Evolutionary conservation across 306 rosid genomes (phyloP), one percentile per base, ranked within the genome.

Genomic region (Prunus padus): DNA sequence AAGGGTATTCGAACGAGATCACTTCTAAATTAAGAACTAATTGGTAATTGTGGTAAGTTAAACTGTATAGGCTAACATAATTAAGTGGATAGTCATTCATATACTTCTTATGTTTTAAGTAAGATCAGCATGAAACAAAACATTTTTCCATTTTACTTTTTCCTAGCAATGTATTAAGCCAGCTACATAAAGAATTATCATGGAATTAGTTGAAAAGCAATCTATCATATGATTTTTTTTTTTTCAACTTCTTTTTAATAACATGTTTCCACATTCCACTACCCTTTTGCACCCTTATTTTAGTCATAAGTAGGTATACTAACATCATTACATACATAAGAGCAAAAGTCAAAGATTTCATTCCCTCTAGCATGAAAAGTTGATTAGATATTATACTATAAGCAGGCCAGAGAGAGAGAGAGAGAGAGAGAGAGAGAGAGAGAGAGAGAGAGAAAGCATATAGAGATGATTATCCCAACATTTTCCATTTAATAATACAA

Each of bases 351-450:
- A 62, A 68, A 5, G 40, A 23, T 22, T 67, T 25, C 26, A 65
- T 67, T 45, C 45, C 30, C 26, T 11, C 50, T 13, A 28, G 37
- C 75, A 67, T 11, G 37, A 67, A 76, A 68, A 45, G 40, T 44
- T 55, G 13, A 55, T 68, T 20, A 69, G 9, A 71, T 2, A 25
- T 4, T n/a, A 14, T 2, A 1, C 2, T 5, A 10, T 37, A 7
- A 37, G 42, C 42, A 11, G 5, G 3, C 8, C n/a, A 61, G 3
- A 60, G 4, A 26, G 66, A 45, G 3, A 61, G 40, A 61, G 10
- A 60, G 10, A 13, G 66, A 45, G 70, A 49, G 59, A 74, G 70
- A 44, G 49, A 73, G 20, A 44, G 31, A 74, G 33, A 62, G 40
- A 61, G 47, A 22, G 16, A 68, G 50, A 8, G 28, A 67, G 2